Evolutionary conservation across 176 grass and related monocot species (phyloP).

Genomic region (Carex pumila): DNA sequence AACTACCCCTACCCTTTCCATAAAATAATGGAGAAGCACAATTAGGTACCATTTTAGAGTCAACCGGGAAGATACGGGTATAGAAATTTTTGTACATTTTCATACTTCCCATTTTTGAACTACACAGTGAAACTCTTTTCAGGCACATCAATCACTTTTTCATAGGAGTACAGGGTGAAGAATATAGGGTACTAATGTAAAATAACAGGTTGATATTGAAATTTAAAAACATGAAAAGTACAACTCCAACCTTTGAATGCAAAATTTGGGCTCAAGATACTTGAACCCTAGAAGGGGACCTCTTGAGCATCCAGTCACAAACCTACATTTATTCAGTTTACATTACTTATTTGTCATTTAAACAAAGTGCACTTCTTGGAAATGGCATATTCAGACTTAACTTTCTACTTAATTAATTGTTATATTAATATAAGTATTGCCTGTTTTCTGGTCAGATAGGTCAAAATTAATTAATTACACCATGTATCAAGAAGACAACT

Average conservation of each 20-base stretch:
- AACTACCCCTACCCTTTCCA: not conserved
- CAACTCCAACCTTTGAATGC: constrained; percentile 71
- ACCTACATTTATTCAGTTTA: constrained; percentile 40
- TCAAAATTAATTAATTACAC: not conserved
- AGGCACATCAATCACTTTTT: constrained; percentile 40
- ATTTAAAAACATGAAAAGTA: not conserved
- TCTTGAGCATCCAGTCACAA: constrained; percentile 97
- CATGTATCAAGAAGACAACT: not conserved
- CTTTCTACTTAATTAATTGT: not conserved
- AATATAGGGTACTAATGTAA: not conserved
- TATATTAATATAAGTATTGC: not conserved
- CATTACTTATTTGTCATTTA: not conserved
- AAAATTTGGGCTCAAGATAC: constrained; percentile 96
- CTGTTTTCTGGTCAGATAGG: not conserved
- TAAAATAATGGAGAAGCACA: not conserved
- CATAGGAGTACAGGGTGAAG: not conserved
- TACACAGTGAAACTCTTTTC: not conserved
- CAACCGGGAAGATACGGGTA: not conserved
- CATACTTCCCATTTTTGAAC: not conserved
- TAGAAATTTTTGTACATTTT: not conserved
- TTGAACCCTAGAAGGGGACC: constrained; percentile 96
- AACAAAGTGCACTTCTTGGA: not conserved
- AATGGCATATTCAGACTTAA: not conserved
- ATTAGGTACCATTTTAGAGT: not conserved
- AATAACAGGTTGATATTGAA: not conserved